Evolutionary conservation across 2,329 filamentous ascomycete genomes (phyloP).

Genomic region (Talaromyces sp.): DNA sequence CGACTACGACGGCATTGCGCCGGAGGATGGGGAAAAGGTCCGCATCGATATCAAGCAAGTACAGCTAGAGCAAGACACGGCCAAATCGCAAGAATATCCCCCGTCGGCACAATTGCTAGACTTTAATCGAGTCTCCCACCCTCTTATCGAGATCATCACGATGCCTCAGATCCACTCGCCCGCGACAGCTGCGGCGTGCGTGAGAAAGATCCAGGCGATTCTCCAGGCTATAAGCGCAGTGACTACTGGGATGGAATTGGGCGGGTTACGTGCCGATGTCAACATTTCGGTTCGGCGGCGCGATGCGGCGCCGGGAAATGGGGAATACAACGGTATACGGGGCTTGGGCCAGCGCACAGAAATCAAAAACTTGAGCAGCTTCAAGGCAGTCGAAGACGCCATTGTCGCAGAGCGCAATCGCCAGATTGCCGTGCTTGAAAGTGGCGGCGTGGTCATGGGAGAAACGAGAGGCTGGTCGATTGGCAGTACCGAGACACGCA

Average conservation of each 20-base stretch:
- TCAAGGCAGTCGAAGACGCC: conserved; percentile 92
- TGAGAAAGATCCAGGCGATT: conserved; percentile 79
- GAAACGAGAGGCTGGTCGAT: conserved; percentile 94
- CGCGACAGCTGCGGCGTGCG: conserved; percentile 78
- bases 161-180: conserved; percentile 82
- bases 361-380: conserved; percentile 94
- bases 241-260: conserved; percentile 86
- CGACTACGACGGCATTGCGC: conserved; percentile 71
- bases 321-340: conserved; percentile 52
- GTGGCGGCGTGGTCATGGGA: conserved; percentile 67
- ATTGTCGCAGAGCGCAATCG: conserved; percentile 86
- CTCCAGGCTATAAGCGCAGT: conserved; percentile 78
- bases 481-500: conserved; percentile 72
- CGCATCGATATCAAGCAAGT: conserved; percentile 83
- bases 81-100: conserved; percentile 79
- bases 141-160: conserved; percentile 93
- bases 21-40: conserved; percentile 65
- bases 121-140: conserved; percentile 87
- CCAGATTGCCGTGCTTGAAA: conserved; percentile 74
- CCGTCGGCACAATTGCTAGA: conserved; percentile 74
- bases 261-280: conserved; percentile 85
- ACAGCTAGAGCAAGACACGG: conserved; percentile 96
- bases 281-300: conserved; percentile 79
- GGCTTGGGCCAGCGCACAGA: conserved; percentile 83
- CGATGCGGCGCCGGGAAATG: conserved; percentile 36